Percentiles rank a stretch among this genome's conserved stretches.
Evolutionary conservation across 129 eudicot genomes (phyloP).

Genomic region (Centaurea solstitialis): DNA sequence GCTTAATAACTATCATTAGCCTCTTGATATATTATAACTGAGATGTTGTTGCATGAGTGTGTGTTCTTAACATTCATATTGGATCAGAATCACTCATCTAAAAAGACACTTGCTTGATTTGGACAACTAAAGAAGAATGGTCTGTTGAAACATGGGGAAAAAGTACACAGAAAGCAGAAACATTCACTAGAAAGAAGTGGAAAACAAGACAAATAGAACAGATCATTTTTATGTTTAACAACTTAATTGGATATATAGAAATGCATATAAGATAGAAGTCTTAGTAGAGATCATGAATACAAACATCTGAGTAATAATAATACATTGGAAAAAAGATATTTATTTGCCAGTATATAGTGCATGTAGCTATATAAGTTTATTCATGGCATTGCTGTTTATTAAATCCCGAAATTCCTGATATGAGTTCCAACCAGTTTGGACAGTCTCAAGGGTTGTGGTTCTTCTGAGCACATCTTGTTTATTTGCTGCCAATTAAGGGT

Average conservation of each 20-base stretch:
- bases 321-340: background rate
- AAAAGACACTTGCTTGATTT: background rate
- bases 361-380: background rate
- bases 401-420: background rate
- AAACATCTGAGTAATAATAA: background rate
- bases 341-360: background rate
- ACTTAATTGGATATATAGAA: background rate
- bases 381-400: background rate
- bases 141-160: background rate
- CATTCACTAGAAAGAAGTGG: background rate
- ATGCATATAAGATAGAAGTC: background rate
- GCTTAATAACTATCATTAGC: too few relatives aligned
- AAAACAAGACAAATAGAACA: constrained; percentile 1
- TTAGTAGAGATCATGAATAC: background rate
- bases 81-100: background rate
- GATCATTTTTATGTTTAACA: background rate
- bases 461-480: background rate
- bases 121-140: background rate
- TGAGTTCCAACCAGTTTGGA: background rate
- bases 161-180: background rate
- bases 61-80: background rate
- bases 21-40: too few relatives aligned
- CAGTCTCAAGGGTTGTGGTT: background rate
- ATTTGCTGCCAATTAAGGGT: background rate
- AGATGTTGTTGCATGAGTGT: too few relatives aligned